phyloP scores from a whole-genome alignment of 1,284 basidiomycete species.

The Cerrena zonata region DNA sequence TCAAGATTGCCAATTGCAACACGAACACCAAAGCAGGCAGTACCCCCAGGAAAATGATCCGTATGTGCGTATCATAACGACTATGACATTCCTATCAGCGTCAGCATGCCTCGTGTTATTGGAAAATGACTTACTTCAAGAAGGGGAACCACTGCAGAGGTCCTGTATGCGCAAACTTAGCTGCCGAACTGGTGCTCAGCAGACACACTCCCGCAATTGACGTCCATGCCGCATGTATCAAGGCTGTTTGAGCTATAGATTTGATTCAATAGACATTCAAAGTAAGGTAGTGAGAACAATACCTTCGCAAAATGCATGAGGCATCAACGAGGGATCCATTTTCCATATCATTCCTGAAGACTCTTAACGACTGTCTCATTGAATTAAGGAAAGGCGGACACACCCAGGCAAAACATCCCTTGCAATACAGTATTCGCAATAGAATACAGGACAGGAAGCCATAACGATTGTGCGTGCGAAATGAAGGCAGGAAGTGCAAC shows the following conservation, averaged over 20 bases:
- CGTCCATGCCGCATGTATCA: constrained; percentile 43
- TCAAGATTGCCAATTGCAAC: constrained; percentile 38
- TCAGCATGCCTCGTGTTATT: too few relatives aligned
- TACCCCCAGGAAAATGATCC: constrained; percentile 31
- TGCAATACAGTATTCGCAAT: constrained; percentile 44
- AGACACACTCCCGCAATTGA: constrained; percentile 39
- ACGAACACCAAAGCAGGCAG: constrained; percentile 44
- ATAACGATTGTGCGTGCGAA: constrained; percentile 33
- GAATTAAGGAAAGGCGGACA: constrained; percentile 10
- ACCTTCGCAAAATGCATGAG: constrained; percentile 52
- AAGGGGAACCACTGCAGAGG: not conserved
- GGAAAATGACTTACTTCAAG: constrained; percentile 34
- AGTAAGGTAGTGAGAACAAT: constrained; percentile 14
- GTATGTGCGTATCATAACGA: constrained; percentile 28
- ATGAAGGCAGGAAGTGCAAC: constrained; percentile 40
- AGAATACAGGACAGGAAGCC: constrained; percentile 43
- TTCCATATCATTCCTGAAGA: constrained; percentile 52
- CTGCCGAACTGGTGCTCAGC: not conserved
- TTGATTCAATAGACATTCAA: constrained; percentile 6
- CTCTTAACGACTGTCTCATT: not conserved
- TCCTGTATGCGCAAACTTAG: not conserved
- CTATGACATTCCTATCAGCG: too few relatives aligned
- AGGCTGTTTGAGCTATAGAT: constrained; percentile 41
- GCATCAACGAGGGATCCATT: constrained; percentile 57
- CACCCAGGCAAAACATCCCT: constrained; percentile 40